Conservation (phyloP, 495 filamentous ascomycete genomes). For the Xylaria venustula region DNA sequence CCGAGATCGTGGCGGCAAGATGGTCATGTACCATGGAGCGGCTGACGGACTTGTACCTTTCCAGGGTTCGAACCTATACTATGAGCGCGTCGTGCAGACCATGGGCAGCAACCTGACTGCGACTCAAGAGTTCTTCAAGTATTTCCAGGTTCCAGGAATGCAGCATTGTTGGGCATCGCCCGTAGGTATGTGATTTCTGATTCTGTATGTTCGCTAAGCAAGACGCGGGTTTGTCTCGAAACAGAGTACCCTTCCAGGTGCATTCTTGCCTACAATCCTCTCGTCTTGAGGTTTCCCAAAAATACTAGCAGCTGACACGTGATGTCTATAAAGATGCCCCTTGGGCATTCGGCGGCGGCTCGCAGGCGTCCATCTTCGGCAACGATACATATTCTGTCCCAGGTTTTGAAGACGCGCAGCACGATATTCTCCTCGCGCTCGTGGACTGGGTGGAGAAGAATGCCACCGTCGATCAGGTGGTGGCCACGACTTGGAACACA, state of each 20-base stretch:
- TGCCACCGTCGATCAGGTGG: constrained; percentile 27
- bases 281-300: not conserved
- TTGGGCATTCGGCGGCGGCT: constrained; percentile 37
- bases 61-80: constrained; percentile 41
- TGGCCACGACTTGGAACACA: constrained; percentile 42
- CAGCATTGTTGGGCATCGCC: constrained; percentile 31
- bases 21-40: constrained; percentile 55
- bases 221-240: not conserved
- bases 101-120: constrained; percentile 28
- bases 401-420: constrained; percentile 42
- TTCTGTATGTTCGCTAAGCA: not conserved
- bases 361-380: constrained; percentile 25
- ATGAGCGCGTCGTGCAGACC: constrained; percentile 39
- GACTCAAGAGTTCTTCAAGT: constrained; percentile 33
- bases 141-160: constrained; percentile 42
- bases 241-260: not conserved
- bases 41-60: constrained; percentile 49
- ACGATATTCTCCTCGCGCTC: constrained; percentile 32
- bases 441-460: constrained; percentile 20
- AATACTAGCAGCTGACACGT: not conserved
- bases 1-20: constrained; percentile 49
- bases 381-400: constrained; percentile 32
- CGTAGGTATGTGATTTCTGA: constrained; percentile 6
- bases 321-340: constrained; percentile 27
- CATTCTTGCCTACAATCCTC: not conserved